phyloP scores from a whole-genome alignment of 1,139 yeast species.

The Kodamaea derodonti region DNA sequence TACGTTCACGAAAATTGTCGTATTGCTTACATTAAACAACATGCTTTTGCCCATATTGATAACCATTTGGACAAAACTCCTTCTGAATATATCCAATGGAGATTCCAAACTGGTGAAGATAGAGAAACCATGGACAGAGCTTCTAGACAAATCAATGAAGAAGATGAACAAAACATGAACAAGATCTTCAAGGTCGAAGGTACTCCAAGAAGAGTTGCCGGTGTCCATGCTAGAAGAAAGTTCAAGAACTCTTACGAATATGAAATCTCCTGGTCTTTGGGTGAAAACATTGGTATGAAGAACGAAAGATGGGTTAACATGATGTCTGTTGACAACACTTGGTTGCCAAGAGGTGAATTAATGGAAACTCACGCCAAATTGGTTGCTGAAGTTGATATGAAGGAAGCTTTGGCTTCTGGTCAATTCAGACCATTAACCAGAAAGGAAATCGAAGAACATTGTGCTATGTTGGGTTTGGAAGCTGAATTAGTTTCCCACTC shows the following conservation, averaged over 20 bases:
- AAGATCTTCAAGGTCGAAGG: slow-evolving; percentile 98
- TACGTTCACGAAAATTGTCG: slow-evolving; percentile 99
- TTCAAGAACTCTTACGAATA: slow-evolving; percentile 99
- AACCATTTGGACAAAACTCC: slow-evolving; percentile 99
- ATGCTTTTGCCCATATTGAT: slow-evolving; percentile 99
- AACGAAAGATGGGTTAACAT: slow-evolving; percentile 99
- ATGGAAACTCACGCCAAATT: slow-evolving; percentile 97
- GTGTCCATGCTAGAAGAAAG: slow-evolving; percentile 97
- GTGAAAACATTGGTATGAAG: slow-evolving; percentile 99
- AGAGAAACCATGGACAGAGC: slow-evolving; percentile 99
- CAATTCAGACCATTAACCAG: slow-evolving; percentile 99
- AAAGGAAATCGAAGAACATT: slow-evolving; percentile 98
- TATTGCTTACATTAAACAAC: slow-evolving; percentile 99
- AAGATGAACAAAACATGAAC: slow-evolving; percentile 98
- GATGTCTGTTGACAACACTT: slow-evolving; percentile 99
- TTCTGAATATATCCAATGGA: slow-evolving; percentile 99
- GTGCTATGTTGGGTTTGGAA: slow-evolving; percentile 97
- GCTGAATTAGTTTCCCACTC: slow-evolving; percentile 99
- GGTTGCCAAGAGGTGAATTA: slow-evolving; percentile 99
- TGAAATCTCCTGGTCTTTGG: slow-evolving; percentile 94
- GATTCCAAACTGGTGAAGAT: slow-evolving; percentile 99
- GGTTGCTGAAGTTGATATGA: slow-evolving; percentile 99
- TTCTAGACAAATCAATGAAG: slow-evolving; percentile 95
- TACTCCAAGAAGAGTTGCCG: slow-evolving; percentile 94
- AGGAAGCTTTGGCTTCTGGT: slow-evolving; percentile 99